phyloP scores from a whole-genome alignment of 805 yeast genomes.

The Teunomyces panamensis region DNA sequence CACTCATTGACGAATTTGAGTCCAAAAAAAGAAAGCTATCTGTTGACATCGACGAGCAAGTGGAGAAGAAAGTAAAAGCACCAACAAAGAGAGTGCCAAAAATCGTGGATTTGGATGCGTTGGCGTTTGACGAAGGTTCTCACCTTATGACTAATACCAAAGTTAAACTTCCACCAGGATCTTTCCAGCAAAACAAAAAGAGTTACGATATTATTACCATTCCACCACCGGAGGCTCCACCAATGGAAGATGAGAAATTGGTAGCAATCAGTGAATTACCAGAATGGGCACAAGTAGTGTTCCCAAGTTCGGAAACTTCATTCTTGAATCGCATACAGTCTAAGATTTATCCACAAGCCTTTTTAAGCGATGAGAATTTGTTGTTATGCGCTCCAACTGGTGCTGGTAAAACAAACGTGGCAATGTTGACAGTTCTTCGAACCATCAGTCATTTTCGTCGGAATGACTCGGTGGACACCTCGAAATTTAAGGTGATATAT shows the following conservation, averaged over 20 bases:
- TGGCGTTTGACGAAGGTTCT: constrained; percentile 70
- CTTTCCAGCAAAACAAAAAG: constrained; percentile 70
- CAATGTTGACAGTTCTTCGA: constrained; percentile 75
- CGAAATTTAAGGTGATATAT: constrained; percentile 73
- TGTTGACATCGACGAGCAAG: constrained; percentile 3
- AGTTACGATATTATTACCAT: constrained; percentile 85
- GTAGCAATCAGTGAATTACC: constrained; percentile 67
- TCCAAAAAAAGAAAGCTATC: constrained; percentile 20
- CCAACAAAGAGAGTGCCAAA: constrained; percentile 39
- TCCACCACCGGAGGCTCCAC: constrained; percentile 70
- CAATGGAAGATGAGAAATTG: constrained; percentile 41
- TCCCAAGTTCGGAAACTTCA: constrained; percentile 62
- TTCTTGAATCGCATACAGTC: constrained; percentile 83
- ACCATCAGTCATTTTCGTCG: constrained; percentile 52
- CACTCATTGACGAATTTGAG: constrained; percentile 40
- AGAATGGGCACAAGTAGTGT: constrained; percentile 75
- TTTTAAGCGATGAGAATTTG: constrained; percentile 65
- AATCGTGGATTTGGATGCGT: constrained; percentile 59
- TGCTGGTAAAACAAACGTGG: constrained; percentile 97
- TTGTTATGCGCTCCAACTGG: constrained; percentile 97
- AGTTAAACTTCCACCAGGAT: constrained; percentile 77
- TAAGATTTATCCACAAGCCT: constrained; percentile 75
- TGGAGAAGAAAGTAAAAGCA: constrained; percentile 10
- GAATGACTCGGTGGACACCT: constrained; percentile 40
- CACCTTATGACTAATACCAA: constrained; percentile 64